Percentiles rank a stretch among this genome's conserved stretches.
Evolutionary conservation across 768 basidiomycete species (phyloP).

Genomic region (Pleurotus giganteus): DNA sequence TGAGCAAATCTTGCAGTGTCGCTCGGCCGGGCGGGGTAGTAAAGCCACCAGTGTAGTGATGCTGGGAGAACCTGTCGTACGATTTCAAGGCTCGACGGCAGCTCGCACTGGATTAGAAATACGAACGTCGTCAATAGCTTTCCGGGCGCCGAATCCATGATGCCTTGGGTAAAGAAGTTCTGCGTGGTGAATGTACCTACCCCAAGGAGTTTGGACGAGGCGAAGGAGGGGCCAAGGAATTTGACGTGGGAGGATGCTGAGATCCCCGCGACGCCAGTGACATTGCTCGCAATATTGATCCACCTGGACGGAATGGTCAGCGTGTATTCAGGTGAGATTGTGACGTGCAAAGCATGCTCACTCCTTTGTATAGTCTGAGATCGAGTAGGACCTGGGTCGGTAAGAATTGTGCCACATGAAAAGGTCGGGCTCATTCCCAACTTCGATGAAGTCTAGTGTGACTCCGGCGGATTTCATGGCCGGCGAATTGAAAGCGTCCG

Average conservation of each 20-base stretch:
- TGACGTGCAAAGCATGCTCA: constrained; percentile 32
- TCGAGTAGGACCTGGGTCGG: constrained; percentile 35
- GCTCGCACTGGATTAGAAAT: not conserved
- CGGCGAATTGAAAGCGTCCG: constrained; percentile 43
- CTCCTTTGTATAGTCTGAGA: constrained; percentile 47
- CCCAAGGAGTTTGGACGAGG: constrained; percentile 43
- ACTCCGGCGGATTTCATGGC: constrained; percentile 39
- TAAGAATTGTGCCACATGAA: constrained; percentile 47
- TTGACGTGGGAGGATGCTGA: constrained; percentile 35
- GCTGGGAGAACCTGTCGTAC: constrained; percentile 48
- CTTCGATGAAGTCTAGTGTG: constrained; percentile 54
- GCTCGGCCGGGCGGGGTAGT: constrained; percentile 48
- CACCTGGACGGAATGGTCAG: no score
- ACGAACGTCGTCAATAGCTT: constrained; percentile 53
- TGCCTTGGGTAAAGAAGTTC: constrained; percentile 49
- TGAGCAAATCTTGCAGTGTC: constrained; percentile 63
- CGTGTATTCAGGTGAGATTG: not conserved
- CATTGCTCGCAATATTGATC: constrained; percentile 48
- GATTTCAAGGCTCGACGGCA: not conserved
- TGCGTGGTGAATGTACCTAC: constrained; percentile 64
- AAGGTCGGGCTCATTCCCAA: constrained; percentile 62
- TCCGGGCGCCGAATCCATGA: constrained; percentile 47
- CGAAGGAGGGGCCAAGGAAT: constrained; percentile 50
- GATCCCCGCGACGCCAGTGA: constrained; percentile 39
- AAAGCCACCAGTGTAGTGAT: constrained; percentile 54